phyloP scores from a whole-genome alignment of 1,284 basidiomycete genomes.

The Apiotrichum porosum region DNA sequence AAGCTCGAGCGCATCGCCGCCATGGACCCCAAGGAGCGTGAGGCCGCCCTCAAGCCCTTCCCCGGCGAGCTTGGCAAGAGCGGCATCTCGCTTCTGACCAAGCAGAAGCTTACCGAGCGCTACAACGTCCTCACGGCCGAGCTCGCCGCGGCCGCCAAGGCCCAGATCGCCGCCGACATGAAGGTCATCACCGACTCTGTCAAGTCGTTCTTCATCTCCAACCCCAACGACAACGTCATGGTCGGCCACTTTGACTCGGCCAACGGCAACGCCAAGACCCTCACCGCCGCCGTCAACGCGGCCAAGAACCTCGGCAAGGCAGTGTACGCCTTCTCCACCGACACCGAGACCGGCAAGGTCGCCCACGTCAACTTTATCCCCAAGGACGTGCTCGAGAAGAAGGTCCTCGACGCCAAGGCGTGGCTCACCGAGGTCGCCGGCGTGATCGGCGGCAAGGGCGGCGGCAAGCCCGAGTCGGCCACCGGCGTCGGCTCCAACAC shows the following conservation, averaged over 20 bases:
- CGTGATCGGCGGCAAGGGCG: conserved; percentile 84
- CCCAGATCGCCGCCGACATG: conserved; percentile 68
- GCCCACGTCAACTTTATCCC: conserved; percentile 85
- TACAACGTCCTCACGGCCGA: conserved; percentile 69
- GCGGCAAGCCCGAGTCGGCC: conserved; percentile 83
- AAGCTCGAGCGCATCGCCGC: conserved; percentile 64
- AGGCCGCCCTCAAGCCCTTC: conserved; percentile 75
- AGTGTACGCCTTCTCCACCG: conserved; percentile 81
- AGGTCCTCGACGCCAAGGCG: conserved; percentile 67
- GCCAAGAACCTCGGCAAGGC: conserved; percentile 72
- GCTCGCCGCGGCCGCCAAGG: conserved; percentile 80
- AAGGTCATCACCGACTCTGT: conserved; percentile 72
- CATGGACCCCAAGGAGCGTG: conserved; percentile 73
- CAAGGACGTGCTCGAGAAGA: conserved; percentile 53
- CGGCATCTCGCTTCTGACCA: conserved; percentile 80
- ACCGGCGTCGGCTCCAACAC: conserved; percentile 75
- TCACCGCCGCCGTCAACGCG: conserved; percentile 63
- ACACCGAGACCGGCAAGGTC: conserved; percentile 66
- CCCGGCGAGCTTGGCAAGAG: conserved; percentile 82
- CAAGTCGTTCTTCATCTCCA: conserved; percentile 67
- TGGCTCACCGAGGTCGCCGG: conserved; percentile 78
- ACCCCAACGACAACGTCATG: conserved; percentile 65
- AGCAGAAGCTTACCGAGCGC: conserved; percentile 73
- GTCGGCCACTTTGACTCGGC: conserved; percentile 60
- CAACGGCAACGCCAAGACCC: conserved; percentile 67